Conservation (phyloP, 106 monocot genomes). For the Chionographis japonica region DNA sequence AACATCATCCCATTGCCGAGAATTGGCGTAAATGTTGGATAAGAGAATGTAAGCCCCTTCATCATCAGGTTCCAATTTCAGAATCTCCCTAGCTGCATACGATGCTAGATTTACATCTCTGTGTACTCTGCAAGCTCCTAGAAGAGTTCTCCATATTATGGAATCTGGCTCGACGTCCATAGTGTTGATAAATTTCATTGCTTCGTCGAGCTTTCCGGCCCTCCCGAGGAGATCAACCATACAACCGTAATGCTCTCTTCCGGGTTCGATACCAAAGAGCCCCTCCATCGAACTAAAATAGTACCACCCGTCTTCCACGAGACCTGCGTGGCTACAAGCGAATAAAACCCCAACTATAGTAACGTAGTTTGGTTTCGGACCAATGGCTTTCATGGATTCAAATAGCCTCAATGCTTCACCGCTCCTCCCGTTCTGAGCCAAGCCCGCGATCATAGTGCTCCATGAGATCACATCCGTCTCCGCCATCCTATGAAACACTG, state of each 20-base stretch:
- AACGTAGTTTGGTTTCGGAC: conserved; percentile 50
- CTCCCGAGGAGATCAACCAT: conserved; percentile 71
- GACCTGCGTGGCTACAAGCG: conserved; percentile 82
- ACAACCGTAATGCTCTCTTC: conserved; percentile 70
- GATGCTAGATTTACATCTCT: conserved; percentile 33
- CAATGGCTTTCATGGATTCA: conserved; percentile 32
- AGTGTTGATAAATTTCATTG: conserved; percentile 36
- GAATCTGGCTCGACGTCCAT: conserved; percentile 42
- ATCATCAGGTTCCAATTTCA: conserved; percentile 57
- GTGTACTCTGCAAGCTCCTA: conserved; percentile 66
- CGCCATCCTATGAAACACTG: conserved; percentile 39
- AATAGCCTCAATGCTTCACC: conserved; percentile 46
- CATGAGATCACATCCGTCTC: conserved; percentile 69
- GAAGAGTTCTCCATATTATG: conserved; percentile 65
- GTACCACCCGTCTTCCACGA: conserved; percentile 50
- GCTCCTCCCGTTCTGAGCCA: conserved; percentile 67
- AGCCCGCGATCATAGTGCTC: conserved; percentile 79
- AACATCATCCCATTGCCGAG: conserved; percentile 49
- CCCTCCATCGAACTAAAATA: conserved; percentile 51
- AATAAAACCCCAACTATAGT: conserved; percentile 68
- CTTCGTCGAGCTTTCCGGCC: conserved; percentile 55
- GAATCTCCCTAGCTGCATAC: conserved; percentile 48
- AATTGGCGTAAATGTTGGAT: conserved; percentile 60
- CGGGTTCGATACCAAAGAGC: conserved; percentile 41
- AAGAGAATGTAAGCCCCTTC: conserved; percentile 59